These are phyloP conservation scores for Thielaviopsis punctulata DNA, from an alignment of 2,329 filamentous ascomycete genomes.

Conservation along the genomic window DNA sequence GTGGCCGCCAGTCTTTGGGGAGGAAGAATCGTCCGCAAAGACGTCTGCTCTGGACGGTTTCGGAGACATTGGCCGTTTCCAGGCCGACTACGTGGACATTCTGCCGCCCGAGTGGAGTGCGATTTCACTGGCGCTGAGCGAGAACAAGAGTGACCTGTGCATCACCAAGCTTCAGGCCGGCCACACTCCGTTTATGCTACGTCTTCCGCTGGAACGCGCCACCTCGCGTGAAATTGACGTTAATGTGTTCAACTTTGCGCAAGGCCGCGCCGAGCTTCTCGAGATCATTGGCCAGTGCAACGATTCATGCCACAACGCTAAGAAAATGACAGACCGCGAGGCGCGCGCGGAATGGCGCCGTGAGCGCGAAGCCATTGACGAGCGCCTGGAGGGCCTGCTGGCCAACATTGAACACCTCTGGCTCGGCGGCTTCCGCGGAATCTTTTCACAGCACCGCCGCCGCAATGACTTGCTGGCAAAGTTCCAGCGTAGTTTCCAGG, in stretches of 20 bases:
- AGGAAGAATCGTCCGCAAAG: neutral
- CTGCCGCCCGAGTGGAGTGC: constrained; percentile 72
- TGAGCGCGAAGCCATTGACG: constrained; percentile 64
- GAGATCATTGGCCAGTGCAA: constrained; percentile 75
- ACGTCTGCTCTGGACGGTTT: constrained; percentile 26
- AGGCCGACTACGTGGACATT: constrained; percentile 67
- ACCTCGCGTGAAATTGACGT: constrained; percentile 59
- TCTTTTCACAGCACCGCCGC: constrained; percentile 62
- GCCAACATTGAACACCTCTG: constrained; percentile 80
- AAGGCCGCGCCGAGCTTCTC: constrained; percentile 60
- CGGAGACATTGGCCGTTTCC: constrained; percentile 46
- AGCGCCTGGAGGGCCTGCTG: constrained; percentile 58
- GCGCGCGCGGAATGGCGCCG: constrained; percentile 80
- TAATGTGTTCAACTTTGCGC: constrained; percentile 53
- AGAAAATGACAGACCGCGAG: constrained; percentile 55
- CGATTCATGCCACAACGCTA: constrained; percentile 56
- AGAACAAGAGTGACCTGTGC: constrained; percentile 67
- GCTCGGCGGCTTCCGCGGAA: constrained; percentile 85
- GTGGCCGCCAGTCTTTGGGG: constrained; percentile 12
- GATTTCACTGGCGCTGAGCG: constrained; percentile 69
- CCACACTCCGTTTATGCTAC: constrained; percentile 66
- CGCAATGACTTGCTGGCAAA: constrained; percentile 48
- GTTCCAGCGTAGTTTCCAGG: constrained; percentile 64
- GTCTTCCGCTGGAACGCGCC: constrained; percentile 69
- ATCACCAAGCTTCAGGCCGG: constrained; percentile 69